These are phyloP conservation scores for Eutrema yunnanense DNA, from an alignment of 345 rosid genomes.

Conservation along the genomic window DNA sequence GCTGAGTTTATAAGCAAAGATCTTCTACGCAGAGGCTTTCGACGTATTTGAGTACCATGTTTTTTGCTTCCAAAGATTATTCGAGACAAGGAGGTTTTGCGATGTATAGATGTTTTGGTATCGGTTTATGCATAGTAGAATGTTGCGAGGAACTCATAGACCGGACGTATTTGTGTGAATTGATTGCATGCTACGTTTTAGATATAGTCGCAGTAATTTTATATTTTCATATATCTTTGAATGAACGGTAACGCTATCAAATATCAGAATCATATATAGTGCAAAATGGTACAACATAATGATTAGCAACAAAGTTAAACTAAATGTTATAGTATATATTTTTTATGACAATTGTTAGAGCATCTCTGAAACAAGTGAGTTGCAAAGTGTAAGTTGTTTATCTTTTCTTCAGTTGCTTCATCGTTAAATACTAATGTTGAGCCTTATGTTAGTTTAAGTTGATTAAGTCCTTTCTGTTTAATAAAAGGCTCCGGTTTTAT, in stretches of 20 bases:
- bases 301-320: neutral
- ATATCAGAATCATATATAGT: neutral
- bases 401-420: no score
- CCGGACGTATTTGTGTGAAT: neutral
- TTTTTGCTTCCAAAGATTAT: neutral
- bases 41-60: slow-evolving; percentile 27
- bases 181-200: neutral
- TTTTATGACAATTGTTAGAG: no score
- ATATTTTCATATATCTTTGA: neutral
- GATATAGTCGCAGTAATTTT: neutral
- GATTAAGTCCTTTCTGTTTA: no score
- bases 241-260: neutral
- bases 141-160: neutral
- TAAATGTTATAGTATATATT: no score
- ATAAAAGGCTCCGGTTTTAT: no score
- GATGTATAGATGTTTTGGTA: slow-evolving; percentile 1
- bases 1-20: slow-evolving; percentile 93
- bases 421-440: no score
- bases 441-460: no score
- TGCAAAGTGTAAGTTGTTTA: no score
- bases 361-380: no score
- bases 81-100: neutral
- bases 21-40: slow-evolving; percentile 88
- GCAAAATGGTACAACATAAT: neutral
- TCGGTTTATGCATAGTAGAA: neutral